phyloP scores from a whole-genome alignment of 2,329 filamentous ascomycete species.

The Thielaviopsis populi region DNA sequence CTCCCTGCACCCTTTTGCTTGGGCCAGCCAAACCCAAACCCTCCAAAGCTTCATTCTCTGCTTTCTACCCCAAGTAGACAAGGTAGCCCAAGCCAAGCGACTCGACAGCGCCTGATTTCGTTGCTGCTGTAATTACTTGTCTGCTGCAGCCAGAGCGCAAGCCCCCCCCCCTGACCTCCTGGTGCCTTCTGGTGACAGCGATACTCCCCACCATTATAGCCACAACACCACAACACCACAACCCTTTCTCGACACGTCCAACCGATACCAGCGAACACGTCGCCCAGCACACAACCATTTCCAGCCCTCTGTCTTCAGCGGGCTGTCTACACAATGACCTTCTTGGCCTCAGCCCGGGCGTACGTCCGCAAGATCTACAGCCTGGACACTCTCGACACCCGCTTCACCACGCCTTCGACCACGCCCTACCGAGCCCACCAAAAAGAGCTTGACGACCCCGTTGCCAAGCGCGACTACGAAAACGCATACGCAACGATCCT shows the following conservation, averaged over 20 bases:
- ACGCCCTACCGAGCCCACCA: constrained; percentile 44
- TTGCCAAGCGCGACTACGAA: constrained; percentile 23
- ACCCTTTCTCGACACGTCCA: not conserved
- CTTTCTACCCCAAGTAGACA: not conserved
- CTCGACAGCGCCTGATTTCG: not conserved
- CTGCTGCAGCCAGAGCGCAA: not conserved
- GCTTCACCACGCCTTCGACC: constrained; percentile 53
- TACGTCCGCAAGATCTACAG: constrained; percentile 43
- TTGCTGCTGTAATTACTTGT: not conserved
- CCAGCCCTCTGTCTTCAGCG: constrained; percentile 7
- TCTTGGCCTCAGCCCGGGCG: constrained; percentile 22
- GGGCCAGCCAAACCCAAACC: not conserved
- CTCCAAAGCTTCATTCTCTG: not conserved
- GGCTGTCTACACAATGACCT: constrained; percentile 26
- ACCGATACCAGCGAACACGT: not conserved
- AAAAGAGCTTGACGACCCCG: constrained; percentile 25
- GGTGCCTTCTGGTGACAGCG: not conserved
- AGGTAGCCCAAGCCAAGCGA: not conserved
- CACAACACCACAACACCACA: no score
- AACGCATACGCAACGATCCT: constrained; percentile 27
- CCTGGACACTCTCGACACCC: constrained; percentile 45
- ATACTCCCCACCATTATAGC: constrained; percentile 1
- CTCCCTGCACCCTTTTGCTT: not conserved
- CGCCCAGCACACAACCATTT: not conserved
- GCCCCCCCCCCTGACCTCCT: not conserved